Percentiles rank a stretch among this genome's conserved stretches.
Evolutionary conservation across 257 asterid species (phyloP).

Genomic region (Echites panduratus): DNA sequence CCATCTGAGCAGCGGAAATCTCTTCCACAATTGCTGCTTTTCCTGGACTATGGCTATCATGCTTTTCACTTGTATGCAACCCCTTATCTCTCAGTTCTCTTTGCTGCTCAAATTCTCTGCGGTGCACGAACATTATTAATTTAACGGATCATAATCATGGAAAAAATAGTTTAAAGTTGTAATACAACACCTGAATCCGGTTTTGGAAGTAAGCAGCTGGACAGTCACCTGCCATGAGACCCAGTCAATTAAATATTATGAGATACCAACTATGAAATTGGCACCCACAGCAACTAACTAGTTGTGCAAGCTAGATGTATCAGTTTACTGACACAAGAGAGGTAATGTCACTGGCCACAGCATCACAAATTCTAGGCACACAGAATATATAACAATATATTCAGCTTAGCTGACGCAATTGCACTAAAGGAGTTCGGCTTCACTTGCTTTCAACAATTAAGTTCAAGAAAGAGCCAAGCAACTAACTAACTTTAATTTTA

Average conservation of each 20-base stretch:
- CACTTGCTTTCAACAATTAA: not conserved
- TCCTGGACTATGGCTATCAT: conserved; percentile 37
- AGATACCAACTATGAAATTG: conserved; percentile 16
- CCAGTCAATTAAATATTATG: conserved; percentile 13
- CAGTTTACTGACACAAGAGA: not conserved
- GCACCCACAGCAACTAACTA: conserved; percentile 2
- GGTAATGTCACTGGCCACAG: not conserved
- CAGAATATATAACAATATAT: not conserved
- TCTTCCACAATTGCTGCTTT: conserved; percentile 46
- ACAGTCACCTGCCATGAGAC: conserved; percentile 64
- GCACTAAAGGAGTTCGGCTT: not conserved
- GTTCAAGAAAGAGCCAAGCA: not conserved
- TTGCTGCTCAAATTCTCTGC: conserved; percentile 98
- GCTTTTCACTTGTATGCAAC: conserved; percentile 50
- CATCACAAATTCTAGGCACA: not conserved
- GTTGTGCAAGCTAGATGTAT: conserved; percentile 1
- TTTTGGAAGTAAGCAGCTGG: conserved; percentile 94
- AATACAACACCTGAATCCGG: conserved; percentile 83
- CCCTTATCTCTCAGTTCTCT: conserved; percentile 91
- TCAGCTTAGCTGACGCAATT: conserved; percentile 6
- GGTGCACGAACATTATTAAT: conserved; percentile 13
- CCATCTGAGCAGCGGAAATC: conserved; percentile 33
- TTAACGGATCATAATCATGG: conserved; percentile 20
- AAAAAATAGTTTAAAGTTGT: conserved; percentile 17
- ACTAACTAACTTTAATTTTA: not conserved